Base-by-base conservation (phyloP, 768 basidiomycete species). In the Termitomyces sp. region DNA sequence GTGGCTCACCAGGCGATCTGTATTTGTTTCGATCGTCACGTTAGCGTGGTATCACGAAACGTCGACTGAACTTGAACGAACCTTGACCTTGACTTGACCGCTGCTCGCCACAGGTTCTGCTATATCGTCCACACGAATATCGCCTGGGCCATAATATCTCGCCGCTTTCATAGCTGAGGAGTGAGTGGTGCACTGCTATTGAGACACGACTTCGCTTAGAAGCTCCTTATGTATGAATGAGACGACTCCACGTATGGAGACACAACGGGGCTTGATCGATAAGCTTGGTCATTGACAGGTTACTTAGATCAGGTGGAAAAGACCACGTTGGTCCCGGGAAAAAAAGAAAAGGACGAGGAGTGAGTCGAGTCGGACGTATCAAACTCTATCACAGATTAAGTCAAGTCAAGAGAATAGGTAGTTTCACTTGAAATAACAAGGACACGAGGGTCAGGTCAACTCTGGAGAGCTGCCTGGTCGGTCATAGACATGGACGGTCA, bases 61-160 rank as follows among this genome's bases (percentile, higher is more conserved):
- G 23, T 39, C 55, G 56, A 44, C 54, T 57, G n/a, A 55, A 40
- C 28, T 1, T 30, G 27, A 19, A 34, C 46, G 46, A 45, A 76
- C 78, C 64, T 77, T 79, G 55, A 79, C 67, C 61, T 79, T 80
- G 4, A 80, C 68, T 52, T 78, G 70, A 21, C 71, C 73, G 12
- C 62, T 65, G 11, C 70, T 67, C 11, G 68, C 59, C 25, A 59
- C 54, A 30, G 76, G 76, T 50, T 76, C 72, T 3, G 70, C 66
- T 16, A 78, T 71, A 21, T 76, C 63, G 44, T 80, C 79, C 44
- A 81, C 67, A 12, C 73, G 70, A 16, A 81, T 67, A 54, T 78
- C 73, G 10, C 71, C 69, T 30, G 74, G 72, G 4, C 74, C 79
- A 55, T 79, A 76, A 55, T 71, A 78, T 40, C 74, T 72, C 32